Base-by-base conservation (phyloP, 2,329 filamentous ascomycete species). In the Aspergillus calidoustus region DNA sequence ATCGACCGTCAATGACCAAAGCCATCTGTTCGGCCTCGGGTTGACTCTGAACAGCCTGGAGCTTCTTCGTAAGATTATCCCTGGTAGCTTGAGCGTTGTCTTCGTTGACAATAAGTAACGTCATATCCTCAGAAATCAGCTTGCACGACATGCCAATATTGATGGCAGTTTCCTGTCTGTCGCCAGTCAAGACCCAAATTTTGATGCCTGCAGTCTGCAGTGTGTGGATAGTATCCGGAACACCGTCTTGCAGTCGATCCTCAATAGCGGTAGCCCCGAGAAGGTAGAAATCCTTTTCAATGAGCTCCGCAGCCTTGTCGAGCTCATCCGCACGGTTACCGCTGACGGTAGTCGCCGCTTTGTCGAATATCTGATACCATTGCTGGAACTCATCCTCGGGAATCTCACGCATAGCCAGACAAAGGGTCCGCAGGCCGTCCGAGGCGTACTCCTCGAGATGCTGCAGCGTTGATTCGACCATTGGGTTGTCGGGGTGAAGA, bases 131-230 rank as follows among this genome's bases (percentile, higher is more conserved):
- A 68, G 93, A 97, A 63, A 99, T 92, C 54, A 99, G 86, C 80
- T 98, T 98, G 81, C 95, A 99, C 76, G 93, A 97, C 95, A 99
- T 99, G 66, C 96, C 95, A 68, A 99, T 99, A 77, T 99, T 99
- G 85, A 99, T 99, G 60, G 95, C 95, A 30, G 95, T 99, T 79
- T 99, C 95, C 79, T 99, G 96, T 71, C 95, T 88, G 82, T 99
- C 95, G 70, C 95, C 95, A 44, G 95, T 99, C 77, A 99, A 79
- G 22, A 99, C 95, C 95, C 95, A 99, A 59, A 99, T 90, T 80
- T 99, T 99, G 83, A 99, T 98, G 57, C 93, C 94, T 25, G 96
- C 95, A 66, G 93, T 91, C 77, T 99, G 96, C 30, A 99, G 83
- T 0, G 95, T 99, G 76, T 97, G 93, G 61, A 99, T 99, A 0